Evolutionary conservation across 495 filamentous ascomycete species (phyloP).

Genomic region (Penicillium diatomitis): DNA sequence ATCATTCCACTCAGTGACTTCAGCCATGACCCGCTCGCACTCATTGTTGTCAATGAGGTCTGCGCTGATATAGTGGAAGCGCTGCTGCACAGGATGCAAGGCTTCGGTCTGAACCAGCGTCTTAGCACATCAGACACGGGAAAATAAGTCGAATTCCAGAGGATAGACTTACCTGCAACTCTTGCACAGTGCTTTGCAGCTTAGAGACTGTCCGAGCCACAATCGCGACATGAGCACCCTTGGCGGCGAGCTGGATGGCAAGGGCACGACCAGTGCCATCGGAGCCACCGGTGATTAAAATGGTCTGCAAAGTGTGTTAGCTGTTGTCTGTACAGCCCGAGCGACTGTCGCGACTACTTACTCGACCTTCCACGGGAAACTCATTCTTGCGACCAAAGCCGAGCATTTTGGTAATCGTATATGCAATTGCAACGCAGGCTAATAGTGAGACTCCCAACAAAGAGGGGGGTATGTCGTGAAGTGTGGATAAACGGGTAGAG

Average conservation of each 20-base stretch:
- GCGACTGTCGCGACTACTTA: constrained; percentile 28
- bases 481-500: constrained; percentile 14
- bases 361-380: constrained; percentile 72
- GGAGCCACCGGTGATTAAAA: constrained; percentile 84
- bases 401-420: constrained; percentile 49
- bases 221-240: constrained; percentile 81
- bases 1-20: constrained; percentile 78
- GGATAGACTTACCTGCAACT: constrained; percentile 45
- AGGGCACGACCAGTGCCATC: constrained; percentile 80
- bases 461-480: constrained; percentile 19
- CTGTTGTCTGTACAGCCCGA: background rate
- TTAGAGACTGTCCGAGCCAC: constrained; percentile 69
- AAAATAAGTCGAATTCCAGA: background rate
- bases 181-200: constrained; percentile 61
- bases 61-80: constrained; percentile 75
- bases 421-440: constrained; percentile 37
- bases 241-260: constrained; percentile 61
- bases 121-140: constrained; percentile 3
- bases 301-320: constrained; percentile 46
- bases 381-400: constrained; percentile 58
- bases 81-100: constrained; percentile 51
- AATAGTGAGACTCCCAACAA: constrained; percentile 34
- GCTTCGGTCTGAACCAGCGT: constrained; percentile 44
- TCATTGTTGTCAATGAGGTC: constrained; percentile 67
- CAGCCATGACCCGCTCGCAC: constrained; percentile 55